These are phyloP conservation scores for Selaginella moellendorffii DNA, from an alignment of 75 land plant species.

Conservation along the genomic window DNA sequence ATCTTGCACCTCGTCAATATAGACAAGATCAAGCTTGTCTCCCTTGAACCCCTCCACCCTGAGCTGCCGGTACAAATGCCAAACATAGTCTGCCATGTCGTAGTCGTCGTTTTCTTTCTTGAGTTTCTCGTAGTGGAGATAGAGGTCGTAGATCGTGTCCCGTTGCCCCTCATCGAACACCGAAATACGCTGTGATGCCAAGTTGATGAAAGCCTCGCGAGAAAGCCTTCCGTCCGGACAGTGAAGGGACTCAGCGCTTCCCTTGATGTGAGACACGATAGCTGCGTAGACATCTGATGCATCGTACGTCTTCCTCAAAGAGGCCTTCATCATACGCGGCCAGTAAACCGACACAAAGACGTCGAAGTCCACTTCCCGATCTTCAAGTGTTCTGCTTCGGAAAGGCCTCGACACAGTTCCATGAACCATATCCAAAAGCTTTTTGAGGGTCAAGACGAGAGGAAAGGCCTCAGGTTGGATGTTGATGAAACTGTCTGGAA, in stretches of 20 bases:
- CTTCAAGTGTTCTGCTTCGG: not conserved
- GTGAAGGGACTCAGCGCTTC: slow-evolving; percentile 18
- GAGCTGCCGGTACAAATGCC: slow-evolving; percentile 36
- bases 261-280: slow-evolving; percentile 53
- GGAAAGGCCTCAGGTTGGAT: slow-evolving; percentile 24
- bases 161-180: slow-evolving; percentile 13
- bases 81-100: slow-evolving; percentile 53
- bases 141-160: slow-evolving; percentile 43
- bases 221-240: slow-evolving; percentile 15
- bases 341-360: slow-evolving; percentile 35
- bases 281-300: slow-evolving; percentile 38
- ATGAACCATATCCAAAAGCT: slow-evolving; percentile 44
- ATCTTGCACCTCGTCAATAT: slow-evolving; percentile 73
- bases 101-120: slow-evolving; percentile 31
- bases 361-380: slow-evolving; percentile 26
- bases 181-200: slow-evolving; percentile 16
- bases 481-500: slow-evolving; percentile 34
- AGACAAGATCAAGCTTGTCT: slow-evolving; percentile 21
- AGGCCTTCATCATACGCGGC: slow-evolving; percentile 40
- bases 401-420: slow-evolving; percentile 29
- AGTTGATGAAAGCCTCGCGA: slow-evolving; percentile 22
- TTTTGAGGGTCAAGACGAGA: slow-evolving; percentile 38
- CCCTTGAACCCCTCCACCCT: slow-evolving; percentile 17
- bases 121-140: slow-evolving; percentile 43
- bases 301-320: slow-evolving; percentile 34